A percentile compares a stretch with the other conserved stretches of the same genome.
Evolutionary conservation across 2,329 filamentous ascomycete species (phyloP).

Genomic region (Gnomoniopsis sp.): DNA sequence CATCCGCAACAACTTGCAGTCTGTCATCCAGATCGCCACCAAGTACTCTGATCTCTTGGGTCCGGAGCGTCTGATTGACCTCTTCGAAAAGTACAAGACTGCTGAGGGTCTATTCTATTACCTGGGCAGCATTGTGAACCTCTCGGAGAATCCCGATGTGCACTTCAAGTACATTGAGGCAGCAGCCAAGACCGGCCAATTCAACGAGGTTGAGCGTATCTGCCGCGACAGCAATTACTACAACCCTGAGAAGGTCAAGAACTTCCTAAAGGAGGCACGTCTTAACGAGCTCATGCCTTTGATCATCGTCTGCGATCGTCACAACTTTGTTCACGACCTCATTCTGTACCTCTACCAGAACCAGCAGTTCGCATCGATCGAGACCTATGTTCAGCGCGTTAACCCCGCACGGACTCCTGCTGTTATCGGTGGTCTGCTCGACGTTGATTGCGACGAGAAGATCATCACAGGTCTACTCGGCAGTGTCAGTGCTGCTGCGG

Average conservation of each 20-base stretch:
- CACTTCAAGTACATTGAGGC: constrained; percentile 99
- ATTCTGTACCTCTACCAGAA: constrained; percentile 98
- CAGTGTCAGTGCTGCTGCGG: constrained; percentile 78
- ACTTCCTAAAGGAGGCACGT: constrained; percentile 96
- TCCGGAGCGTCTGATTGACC: constrained; percentile 80
- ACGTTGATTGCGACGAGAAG: constrained; percentile 94
- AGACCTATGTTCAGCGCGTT: constrained; percentile 95
- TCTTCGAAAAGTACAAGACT: constrained; percentile 97
- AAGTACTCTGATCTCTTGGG: constrained; percentile 97
- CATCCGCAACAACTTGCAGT: constrained; percentile 93
- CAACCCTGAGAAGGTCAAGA: constrained; percentile 95
- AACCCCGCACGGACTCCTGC: constrained; percentile 89
- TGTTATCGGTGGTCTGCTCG: constrained; percentile 87
- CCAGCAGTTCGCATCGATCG: constrained; percentile 98
- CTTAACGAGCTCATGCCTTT: constrained; percentile 89
- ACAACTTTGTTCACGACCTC: constrained; percentile 96
- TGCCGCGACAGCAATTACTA: constrained; percentile 90
- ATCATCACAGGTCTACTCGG: constrained; percentile 91
- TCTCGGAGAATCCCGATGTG: constrained; percentile 92
- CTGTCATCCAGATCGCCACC: constrained; percentile 91
- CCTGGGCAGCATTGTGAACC: constrained; percentile 94
- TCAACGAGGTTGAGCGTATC: constrained; percentile 94
- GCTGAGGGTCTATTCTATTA: constrained; percentile 98
- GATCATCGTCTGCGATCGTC: constrained; percentile 98
- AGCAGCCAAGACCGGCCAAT: constrained; percentile 87